A percentile compares a stretch with the other conserved stretches of the same genome.
Evolutionary conservation across 352 stramenopile genomes (phyloP).

Genomic region (Aphanomyces invadans): DNA sequence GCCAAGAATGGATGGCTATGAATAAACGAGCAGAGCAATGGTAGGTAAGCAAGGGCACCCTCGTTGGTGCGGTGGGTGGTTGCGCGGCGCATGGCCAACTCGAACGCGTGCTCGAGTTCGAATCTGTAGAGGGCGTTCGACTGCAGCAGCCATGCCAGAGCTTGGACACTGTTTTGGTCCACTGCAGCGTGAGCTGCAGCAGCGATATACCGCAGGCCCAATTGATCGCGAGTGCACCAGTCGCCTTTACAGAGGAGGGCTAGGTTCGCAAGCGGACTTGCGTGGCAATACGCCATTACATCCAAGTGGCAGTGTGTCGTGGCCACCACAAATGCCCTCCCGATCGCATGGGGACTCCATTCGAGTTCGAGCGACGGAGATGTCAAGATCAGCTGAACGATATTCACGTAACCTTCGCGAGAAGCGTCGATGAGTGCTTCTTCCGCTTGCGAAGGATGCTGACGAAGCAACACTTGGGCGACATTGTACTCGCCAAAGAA

Average conservation of each 20-base stretch:
- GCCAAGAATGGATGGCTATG: not conserved
- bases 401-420: not conserved
- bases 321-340: not conserved
- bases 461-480: not conserved
- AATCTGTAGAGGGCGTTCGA: not conserved
- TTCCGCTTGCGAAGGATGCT: not conserved
- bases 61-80: not conserved
- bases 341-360: not conserved
- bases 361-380: not conserved
- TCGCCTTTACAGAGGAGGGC: not conserved
- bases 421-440: not conserved
- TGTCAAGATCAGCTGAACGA: not conserved
- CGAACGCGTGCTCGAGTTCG: not conserved
- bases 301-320: not conserved
- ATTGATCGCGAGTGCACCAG: not conserved
- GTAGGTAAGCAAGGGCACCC: not conserved
- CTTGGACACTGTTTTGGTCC: not conserved
- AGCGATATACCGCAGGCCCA: not conserved
- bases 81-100: not conserved
- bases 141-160: not conserved
- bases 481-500: conserved; percentile 3
- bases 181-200: not conserved
- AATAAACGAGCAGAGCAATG: not conserved
- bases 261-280: not conserved
- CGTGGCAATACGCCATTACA: not conserved